Base-by-base conservation (phyloP, 805 yeast genomes). In the Metahyphopichia silvanorum region DNA sequence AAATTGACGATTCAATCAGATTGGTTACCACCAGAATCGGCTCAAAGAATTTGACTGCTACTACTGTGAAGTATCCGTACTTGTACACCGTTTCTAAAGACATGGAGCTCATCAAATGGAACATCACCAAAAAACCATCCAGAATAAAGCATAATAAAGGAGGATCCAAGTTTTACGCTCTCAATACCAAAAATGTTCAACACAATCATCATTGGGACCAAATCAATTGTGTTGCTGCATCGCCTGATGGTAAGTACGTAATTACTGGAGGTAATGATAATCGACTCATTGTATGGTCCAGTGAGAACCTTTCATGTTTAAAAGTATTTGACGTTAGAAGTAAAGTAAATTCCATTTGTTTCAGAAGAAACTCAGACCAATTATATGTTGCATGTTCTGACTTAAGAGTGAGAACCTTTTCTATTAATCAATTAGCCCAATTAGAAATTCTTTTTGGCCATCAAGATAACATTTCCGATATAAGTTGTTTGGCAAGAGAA, bases 391-490 rank as follows among this genome's bases (percentile, higher is more conserved):
- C 96, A 1, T 87, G 96, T 61, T 91, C 88, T 1, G 98, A 93
- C 58, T 76, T 88, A 51, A 82, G 89, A 46, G 82, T 93, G 44
- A 77, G 97, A 55, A 85, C 95, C 0, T 93, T 76, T 56, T 82
- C 89, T 42, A 72, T 89, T 38, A 85, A 79, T 48, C 96, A 88
- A 60, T 74, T 82, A 51, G 81, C 96, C 4, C 95, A 87, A 58
- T 71, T 91, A 51, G 98, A 93, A 64, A 82, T 86, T 4, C 65
- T 93, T 28, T 93, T 86, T 55, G 98, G 98, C 2, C 98, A 93
- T 60, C 98, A 93, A 63, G 98, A 93, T 53, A 67, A 76, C 34
- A 89, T 91, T 27, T 73, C 76, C 26, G 97, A 82, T 51, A 81
- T 93, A 33, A 65, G 87, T 15, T 87, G 97, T 0, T 65, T 93